Evolutionary conservation across 2,329 filamentous ascomycete species (phyloP), one percentile per base, ranked within the genome.

Genomic region (Aspergillus novoparasiticus): DNA sequence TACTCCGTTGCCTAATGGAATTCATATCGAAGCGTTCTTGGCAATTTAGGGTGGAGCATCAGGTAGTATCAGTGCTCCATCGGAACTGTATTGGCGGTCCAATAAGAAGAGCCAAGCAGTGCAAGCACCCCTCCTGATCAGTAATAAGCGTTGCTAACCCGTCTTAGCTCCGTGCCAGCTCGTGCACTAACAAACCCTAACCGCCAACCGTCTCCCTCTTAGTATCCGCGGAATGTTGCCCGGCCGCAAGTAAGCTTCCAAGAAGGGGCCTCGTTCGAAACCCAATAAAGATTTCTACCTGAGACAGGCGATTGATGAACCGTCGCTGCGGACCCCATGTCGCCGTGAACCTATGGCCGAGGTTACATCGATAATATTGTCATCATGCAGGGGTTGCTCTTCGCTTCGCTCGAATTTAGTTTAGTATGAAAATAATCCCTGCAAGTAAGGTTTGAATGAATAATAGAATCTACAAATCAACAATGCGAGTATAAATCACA

Each of bases 61-160:
- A 39, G 36, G 36, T 39, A 16, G 36, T 39, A 39, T 8, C 34
- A 36, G 34, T 36, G 34, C 34, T 41, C 39, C 8, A 9, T 19
- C 19, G 39, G 39, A 41, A 41, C 6, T 41, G 16, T 41, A 8
- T 9, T n/a, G 16, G 19, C 48, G 2, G 16, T 3, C 26, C 30
- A 30, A 34, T 53, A 9, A 34, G 30, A 8, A 10, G 4, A n/a
- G 9, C 10, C 26, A 8, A 3, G 8, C 11, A 28, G 26, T 28
- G 26, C 26, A 28, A 28, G 6, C 12, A 26, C 14, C 9, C 14
- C 14, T 10, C 12, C 14, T 53, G 23, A 28, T 53, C 26, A 32
- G 19, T 34, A 54, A 54, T 54, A 54, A 54, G 50, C 50, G 50
- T 54, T 54, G 10, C 50, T 54, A 54, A 16, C 21, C n/a, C 5